Evolutionary conservation across 1,139 yeast species (phyloP), one percentile per base, ranked within the genome.

Genomic region (Scheffersomyces lignicola): DNA sequence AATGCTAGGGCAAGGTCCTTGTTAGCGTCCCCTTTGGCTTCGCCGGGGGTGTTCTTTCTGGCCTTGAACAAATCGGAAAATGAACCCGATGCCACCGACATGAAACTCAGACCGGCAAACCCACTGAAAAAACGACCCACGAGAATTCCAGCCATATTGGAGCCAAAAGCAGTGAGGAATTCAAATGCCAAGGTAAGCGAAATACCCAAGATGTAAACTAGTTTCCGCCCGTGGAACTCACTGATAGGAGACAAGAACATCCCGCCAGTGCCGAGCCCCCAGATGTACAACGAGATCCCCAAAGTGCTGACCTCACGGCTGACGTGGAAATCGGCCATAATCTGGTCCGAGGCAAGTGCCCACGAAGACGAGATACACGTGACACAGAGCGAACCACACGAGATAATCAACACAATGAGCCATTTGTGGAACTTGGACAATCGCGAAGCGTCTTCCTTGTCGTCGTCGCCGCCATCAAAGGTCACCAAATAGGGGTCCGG

Each of bases 71-170:
- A 42, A 48, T 62, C 69, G 5, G 66, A 47, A 41, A 62, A 58
- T 1, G 66, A 50, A 15, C 67, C 67, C 10, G 59, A 49, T 2
- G 65, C 66, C 8, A 62, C 68, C n/a, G 63, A 51, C 61, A 62
- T 54, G 37, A 62, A 62, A 27, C 64, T 49, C 25, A 60, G 48
- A 1, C 62, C 65, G 45, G 56, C 58, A 37, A 62, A 60, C 5
- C 68, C 67, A n/a, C 62, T 49, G 46, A 57, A 45, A 20, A 55
- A 55, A 34, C 69, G 42, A 7, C 66, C 66, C 41, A 62, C 55
- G 9, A 62, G 41, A 33, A 60, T 48, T 1, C 58, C 56, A 6
- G 62, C 67, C 18, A 56, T 48, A 39, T 59, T 59, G 20, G 45
- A 35, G 26, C 54, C 35, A 37, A 62, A 60, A 7, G 59, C 56